A percentile compares a stretch with the other conserved stretches of the same genome.
Conservation (phyloP, 371 early-diverging fungal species). For the Mortierella sp. region DNA sequence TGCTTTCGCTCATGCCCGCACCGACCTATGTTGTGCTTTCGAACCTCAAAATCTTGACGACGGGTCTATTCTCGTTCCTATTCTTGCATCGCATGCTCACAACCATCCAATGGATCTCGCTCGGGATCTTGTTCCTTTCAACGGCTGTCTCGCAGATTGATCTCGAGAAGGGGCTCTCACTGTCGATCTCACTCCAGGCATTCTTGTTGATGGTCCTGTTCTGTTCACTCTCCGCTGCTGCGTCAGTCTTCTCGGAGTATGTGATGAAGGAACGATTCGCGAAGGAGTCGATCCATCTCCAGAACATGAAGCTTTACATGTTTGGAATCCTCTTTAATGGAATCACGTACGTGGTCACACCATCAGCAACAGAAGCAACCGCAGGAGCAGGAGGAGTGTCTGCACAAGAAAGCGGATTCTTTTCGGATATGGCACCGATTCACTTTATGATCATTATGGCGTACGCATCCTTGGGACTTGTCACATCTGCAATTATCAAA, state of each 20-base stretch:
- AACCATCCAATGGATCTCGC: conserved; percentile 44
- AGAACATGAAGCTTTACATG: conserved; percentile 56
- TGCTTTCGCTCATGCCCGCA: conserved; percentile 52
- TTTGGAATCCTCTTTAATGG: conserved; percentile 57
- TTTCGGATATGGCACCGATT: conserved; percentile 39
- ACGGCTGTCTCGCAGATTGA: conserved; percentile 53
- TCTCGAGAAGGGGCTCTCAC: conserved; percentile 33
- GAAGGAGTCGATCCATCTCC: conserved; percentile 55
- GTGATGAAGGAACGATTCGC: conserved; percentile 56
- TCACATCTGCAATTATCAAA: conserved; percentile 57
- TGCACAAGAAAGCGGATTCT: conserved; percentile 21
- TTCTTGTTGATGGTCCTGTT: conserved; percentile 53
- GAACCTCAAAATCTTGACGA: conserved; percentile 55
- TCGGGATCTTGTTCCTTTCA: conserved; percentile 48
- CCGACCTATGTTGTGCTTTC: conserved; percentile 56
- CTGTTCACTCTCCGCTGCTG: conserved; percentile 49
- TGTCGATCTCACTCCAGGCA: conserved; percentile 45
- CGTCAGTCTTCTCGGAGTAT: conserved; percentile 55
- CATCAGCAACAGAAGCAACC: not conserved
- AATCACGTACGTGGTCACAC: conserved; percentile 31
- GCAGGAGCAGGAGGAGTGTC: conserved; percentile 2
- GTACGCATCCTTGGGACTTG: conserved; percentile 48
- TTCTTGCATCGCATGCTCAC: conserved; percentile 46
- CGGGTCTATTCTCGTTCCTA: conserved; percentile 51
- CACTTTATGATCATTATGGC: conserved; percentile 48